Evolutionary conservation across 495 filamentous ascomycete species (phyloP).

Genomic region (Bombardia bombarda): DNA sequence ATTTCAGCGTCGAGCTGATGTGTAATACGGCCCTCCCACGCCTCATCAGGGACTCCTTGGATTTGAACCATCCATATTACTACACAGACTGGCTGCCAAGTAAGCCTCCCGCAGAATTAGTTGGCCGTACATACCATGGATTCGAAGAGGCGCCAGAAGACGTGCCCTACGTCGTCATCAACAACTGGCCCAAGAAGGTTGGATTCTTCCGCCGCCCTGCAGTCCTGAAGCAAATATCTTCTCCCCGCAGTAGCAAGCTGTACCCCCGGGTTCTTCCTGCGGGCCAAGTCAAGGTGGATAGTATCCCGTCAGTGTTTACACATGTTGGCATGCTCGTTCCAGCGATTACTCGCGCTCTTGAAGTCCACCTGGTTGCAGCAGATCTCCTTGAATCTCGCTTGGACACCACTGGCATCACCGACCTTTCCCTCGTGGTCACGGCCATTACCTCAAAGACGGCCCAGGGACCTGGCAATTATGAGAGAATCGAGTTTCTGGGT

Average conservation of each 20-base stretch:
- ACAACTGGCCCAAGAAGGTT: slow-evolving; percentile 43
- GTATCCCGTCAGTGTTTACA: slow-evolving; percentile 50
- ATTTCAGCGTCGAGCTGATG: slow-evolving; percentile 9
- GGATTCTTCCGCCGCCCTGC: slow-evolving; percentile 64
- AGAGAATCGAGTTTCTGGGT: slow-evolving; percentile 83
- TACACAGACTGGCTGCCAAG: slow-evolving; percentile 23
- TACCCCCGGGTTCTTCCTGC: slow-evolving; percentile 27
- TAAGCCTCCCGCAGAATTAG: slow-evolving; percentile 27
- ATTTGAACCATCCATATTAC: slow-evolving; percentile 20
- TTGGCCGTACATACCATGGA: slow-evolving; percentile 10
- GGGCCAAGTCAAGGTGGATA: slow-evolving; percentile 34
- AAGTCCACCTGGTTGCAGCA: slow-evolving; percentile 54
- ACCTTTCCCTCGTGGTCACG: slow-evolving; percentile 53
- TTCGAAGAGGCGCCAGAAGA: slow-evolving; percentile 27
- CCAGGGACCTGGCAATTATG: slow-evolving; percentile 59
- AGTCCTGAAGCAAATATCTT: too few relatives aligned
- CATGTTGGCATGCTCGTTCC: slow-evolving; percentile 68
- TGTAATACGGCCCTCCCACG: slow-evolving; percentile 5
- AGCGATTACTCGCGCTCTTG: slow-evolving; percentile 62
- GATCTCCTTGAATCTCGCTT: slow-evolving; percentile 56
- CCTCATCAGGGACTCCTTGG: slow-evolving; percentile 25
- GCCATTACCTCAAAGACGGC: slow-evolving; percentile 66
- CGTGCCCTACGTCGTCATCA: slow-evolving; percentile 41
- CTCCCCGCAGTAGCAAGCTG: slow-evolving; percentile 19
- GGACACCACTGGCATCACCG: slow-evolving; percentile 41